Conservation (phyloP, 1,139 yeast species). For the Arxiozyma slooffiae region DNA sequence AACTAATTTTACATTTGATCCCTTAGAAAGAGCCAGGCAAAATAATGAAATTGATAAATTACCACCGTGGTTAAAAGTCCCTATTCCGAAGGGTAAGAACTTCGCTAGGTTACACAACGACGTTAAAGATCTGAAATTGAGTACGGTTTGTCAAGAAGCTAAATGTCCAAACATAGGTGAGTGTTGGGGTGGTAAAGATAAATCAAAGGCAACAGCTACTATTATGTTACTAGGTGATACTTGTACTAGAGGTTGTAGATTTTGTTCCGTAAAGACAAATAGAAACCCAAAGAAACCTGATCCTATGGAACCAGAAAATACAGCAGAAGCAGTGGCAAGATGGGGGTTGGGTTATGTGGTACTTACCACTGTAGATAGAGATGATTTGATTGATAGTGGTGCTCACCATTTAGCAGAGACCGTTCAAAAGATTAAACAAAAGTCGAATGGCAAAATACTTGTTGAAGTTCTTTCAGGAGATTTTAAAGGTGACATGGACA, state of each 20-base stretch:
- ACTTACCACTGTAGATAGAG: conserved; percentile 94
- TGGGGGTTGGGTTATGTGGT: conserved; percentile 99
- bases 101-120: conserved; percentile 76
- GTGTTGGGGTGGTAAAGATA: conserved; percentile 96
- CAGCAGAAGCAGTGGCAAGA: conserved; percentile 93
- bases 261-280: conserved; percentile 92
- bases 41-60: conserved; percentile 33
- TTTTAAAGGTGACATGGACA: conserved; percentile 77
- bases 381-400: conserved; percentile 90
- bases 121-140: conserved; percentile 74
- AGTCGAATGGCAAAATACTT: conserved; percentile 72
- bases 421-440: conserved; percentile 68
- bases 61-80: conserved; percentile 91
- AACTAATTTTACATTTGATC: conserved; percentile 51
- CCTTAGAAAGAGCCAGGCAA: conserved; percentile 58
- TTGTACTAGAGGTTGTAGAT: conserved; percentile 96
- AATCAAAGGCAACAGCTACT: conserved; percentile 96
- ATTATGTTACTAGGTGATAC: conserved; percentile 98
- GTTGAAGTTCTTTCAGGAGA: conserved; percentile 95
- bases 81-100: conserved; percentile 85
- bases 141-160: conserved; percentile 97
- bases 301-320: conserved; percentile 93
- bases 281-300: conserved; percentile 82
- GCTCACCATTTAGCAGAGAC: conserved; percentile 85
- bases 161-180: conserved; percentile 98